phyloP scores from a whole-genome alignment of 2,329 filamentous ascomycete species.

The Thyridium curvatum region DNA sequence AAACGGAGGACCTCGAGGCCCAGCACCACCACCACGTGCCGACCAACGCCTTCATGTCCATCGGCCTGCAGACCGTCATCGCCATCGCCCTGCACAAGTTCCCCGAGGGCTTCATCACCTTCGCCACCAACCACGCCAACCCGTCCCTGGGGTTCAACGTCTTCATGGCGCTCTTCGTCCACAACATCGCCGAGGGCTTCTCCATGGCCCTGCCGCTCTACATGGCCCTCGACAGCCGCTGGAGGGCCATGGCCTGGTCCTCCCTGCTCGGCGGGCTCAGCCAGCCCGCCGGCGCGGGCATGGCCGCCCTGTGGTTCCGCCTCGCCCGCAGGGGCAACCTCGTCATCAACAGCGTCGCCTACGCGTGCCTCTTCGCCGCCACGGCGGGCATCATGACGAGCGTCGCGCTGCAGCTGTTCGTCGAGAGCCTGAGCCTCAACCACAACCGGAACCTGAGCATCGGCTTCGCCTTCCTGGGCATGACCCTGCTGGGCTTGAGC shows the following conservation, averaged over 20 bases:
- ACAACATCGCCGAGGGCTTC: constrained; percentile 97
- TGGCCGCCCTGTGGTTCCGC: constrained; percentile 83
- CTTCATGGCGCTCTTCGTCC: constrained; percentile 92
- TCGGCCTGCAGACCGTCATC: constrained; percentile 92
- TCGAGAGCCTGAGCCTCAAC: constrained; percentile 76
- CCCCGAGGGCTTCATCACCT: constrained; percentile 82
- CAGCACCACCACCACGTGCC: constrained; percentile 91
- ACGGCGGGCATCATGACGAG: constrained; percentile 95
- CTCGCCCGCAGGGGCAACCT: constrained; percentile 50
- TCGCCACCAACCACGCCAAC: constrained; percentile 94
- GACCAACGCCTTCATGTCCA: constrained; percentile 85
- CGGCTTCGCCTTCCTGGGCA: constrained; percentile 75
- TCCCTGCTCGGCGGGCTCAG: constrained; percentile 77
- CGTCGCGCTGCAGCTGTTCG: constrained; percentile 83
- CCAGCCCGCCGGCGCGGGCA: constrained; percentile 78
- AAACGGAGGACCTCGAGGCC: constrained; percentile 37
- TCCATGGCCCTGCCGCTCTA: constrained; percentile 89
- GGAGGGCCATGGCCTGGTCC: constrained; percentile 78
- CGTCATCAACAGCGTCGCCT: constrained; percentile 50
- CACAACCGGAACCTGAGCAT: constrained; percentile 74
- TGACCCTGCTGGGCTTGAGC: constrained; percentile 80
- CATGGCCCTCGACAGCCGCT: constrained; percentile 75
- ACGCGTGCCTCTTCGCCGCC: constrained; percentile 77
- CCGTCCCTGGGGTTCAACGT: constrained; percentile 82
- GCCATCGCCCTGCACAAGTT: constrained; percentile 96